Percentiles rank a stretch among this genome's conserved stretches.
Conservation (phyloP, 345 rosid genomes). For the Hirschfeldia incana region DNA sequence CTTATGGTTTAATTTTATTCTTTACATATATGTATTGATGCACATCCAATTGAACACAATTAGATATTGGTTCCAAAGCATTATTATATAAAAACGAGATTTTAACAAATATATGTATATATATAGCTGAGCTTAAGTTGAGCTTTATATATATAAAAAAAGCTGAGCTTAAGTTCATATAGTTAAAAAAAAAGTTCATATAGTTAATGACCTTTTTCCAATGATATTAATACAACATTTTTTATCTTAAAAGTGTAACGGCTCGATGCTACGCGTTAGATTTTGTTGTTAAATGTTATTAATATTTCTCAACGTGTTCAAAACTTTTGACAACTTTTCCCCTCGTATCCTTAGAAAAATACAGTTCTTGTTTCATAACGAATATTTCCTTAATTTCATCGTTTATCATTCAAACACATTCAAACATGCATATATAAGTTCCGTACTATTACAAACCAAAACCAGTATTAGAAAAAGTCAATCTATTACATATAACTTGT, state of each 20-base stretch:
- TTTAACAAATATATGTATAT: too few relatives aligned
- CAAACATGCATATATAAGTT: not conserved
- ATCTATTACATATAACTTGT: not conserved
- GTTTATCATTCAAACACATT: not conserved
- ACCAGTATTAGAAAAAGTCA: not conserved
- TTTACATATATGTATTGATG: not conserved
- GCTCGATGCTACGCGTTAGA: not conserved
- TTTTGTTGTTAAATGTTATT: not conserved
- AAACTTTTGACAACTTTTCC: not conserved
- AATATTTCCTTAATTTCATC: not conserved
- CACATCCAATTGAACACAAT: not conserved
- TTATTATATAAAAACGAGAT: not conserved
- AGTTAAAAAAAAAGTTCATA: not conserved
- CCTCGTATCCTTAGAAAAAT: not conserved
- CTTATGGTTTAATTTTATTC: not conserved
- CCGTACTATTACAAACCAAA: not conserved
- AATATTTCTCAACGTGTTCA: not conserved
- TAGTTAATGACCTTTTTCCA: not conserved
- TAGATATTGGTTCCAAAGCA: not conserved
- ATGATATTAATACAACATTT: not conserved
- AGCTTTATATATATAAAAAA: too few relatives aligned
- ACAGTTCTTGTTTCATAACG: not conserved
- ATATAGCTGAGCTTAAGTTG: too few relatives aligned
- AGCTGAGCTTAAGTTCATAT: not conserved
- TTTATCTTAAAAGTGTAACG: conserved; percentile 18